Evolutionary conservation across 306 rosid species (phyloP).

Genomic region (Mimosa bimucronata): DNA sequence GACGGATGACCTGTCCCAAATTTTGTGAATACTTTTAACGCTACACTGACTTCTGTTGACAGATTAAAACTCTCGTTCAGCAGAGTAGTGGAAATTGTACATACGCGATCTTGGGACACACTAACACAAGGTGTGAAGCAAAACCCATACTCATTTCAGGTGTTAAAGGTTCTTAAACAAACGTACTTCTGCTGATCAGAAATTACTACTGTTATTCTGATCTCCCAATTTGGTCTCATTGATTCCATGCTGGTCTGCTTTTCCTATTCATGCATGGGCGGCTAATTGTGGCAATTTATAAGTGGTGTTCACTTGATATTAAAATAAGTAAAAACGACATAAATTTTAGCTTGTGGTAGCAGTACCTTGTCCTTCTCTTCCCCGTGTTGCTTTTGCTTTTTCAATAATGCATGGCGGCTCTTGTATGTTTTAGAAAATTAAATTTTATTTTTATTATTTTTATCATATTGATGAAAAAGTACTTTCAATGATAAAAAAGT

Average conservation of each 20-base stretch:
- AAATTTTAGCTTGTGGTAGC: neutral
- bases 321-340: neutral
- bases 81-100: neutral
- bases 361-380: neutral
- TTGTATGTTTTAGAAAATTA: no score
- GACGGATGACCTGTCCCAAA: conserved; percentile 36
- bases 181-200: neutral
- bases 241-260: neutral
- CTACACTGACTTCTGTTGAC: conserved; percentile 4
- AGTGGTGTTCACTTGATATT: neutral
- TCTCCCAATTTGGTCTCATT: neutral
- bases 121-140: neutral
- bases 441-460: no score
- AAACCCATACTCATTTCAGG: neutral
- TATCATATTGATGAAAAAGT: neutral
- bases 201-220: neutral
- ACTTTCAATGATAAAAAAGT: no score
- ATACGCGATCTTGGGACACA: neutral
- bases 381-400: neutral
- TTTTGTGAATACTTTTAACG: conserved; percentile 38
- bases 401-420: no score
- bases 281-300: neutral
- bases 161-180: conserved; percentile 4
- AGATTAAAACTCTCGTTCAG: no score
- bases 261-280: neutral